Evolutionary conservation across 2,329 filamentous ascomycete genomes (phyloP).

Genomic region (Didymella glomerata): DNA sequence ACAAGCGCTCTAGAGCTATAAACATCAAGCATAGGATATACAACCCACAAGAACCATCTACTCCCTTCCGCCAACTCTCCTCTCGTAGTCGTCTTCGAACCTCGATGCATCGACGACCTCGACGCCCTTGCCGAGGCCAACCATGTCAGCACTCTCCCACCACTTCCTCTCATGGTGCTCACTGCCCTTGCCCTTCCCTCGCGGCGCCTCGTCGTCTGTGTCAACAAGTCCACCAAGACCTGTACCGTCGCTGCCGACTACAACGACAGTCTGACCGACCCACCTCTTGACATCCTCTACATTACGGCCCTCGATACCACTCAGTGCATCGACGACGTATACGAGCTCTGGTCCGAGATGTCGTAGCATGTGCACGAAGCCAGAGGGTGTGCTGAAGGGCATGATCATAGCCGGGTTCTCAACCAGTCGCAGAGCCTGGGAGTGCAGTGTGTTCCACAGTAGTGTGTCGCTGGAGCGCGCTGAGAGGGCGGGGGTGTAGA

Average conservation of each 20-base stretch:
- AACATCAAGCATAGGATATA: slow-evolving; percentile 8
- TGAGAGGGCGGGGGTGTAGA: slow-evolving; percentile 48
- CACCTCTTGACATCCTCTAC: slow-evolving; percentile 71
- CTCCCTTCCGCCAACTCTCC: slow-evolving; percentile 72
- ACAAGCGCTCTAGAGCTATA: background rate
- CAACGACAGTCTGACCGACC: slow-evolving; percentile 69
- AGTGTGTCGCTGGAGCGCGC: slow-evolving; percentile 53
- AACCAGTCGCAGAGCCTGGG: slow-evolving; percentile 79
- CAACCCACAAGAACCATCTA: slow-evolving; percentile 26
- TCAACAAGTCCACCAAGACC: slow-evolving; percentile 62
- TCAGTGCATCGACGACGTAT: slow-evolving; percentile 86
- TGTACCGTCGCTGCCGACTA: slow-evolving; percentile 61
- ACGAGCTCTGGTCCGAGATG: slow-evolving; percentile 86
- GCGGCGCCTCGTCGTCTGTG: slow-evolving; percentile 65
- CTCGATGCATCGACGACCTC: slow-evolving; percentile 85
- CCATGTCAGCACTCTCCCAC: slow-evolving; percentile 83
- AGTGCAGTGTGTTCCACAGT: slow-evolving; percentile 80
- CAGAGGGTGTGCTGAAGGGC: slow-evolving; percentile 83
- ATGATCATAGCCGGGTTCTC: slow-evolving; percentile 87
- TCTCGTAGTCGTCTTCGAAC: slow-evolving; percentile 86
- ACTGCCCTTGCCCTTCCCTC: slow-evolving; percentile 34
- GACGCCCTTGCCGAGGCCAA: slow-evolving; percentile 85
- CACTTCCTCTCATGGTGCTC: slow-evolving; percentile 61
- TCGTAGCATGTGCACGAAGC: slow-evolving; percentile 85
- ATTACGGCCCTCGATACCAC: slow-evolving; percentile 75